phyloP scores from a whole-genome alignment of 1,284 basidiomycete species.

The Afroboletus lepidellus region DNA sequence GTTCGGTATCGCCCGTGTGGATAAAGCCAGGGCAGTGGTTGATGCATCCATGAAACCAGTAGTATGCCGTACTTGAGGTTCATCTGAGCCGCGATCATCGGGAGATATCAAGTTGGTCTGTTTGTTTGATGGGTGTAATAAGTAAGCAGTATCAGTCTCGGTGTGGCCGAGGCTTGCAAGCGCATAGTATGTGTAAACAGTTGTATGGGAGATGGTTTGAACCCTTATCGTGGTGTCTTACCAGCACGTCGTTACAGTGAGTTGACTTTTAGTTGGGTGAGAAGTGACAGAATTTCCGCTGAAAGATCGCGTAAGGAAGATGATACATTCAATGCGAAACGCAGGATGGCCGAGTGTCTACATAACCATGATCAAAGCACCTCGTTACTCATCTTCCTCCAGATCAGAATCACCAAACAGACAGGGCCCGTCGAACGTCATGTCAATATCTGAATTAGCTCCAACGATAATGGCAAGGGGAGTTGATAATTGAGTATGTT shows the following conservation, averaged over 20 bases:
- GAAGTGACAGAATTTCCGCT: neutral
- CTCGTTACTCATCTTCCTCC: constrained; percentile 26
- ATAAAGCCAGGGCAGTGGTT: neutral
- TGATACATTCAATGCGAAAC: neutral
- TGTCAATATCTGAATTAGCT: constrained; percentile 6
- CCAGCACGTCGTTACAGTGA: no score
- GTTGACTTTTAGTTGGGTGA: no score
- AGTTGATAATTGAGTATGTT: neutral
- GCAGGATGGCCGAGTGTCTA: neutral
- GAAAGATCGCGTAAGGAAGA: neutral
- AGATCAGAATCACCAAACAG: constrained; percentile 31
- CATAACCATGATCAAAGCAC: neutral
- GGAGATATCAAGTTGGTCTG: no score
- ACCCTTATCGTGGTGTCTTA: no score
- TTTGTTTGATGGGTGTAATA: no score
- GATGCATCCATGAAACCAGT: neutral
- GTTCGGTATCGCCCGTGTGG: neutral
- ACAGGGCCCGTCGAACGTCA: constrained; percentile 26
- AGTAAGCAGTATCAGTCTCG: no score
- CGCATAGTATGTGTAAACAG: no score
- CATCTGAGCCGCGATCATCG: neutral
- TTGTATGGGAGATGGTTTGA: no score
- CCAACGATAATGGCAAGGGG: neutral
- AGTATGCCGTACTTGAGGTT: neutral
- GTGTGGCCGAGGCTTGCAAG: no score